Conservation (phyloP, 2,329 filamentous ascomycete genomes). For the Xylaria sp. region DNA sequence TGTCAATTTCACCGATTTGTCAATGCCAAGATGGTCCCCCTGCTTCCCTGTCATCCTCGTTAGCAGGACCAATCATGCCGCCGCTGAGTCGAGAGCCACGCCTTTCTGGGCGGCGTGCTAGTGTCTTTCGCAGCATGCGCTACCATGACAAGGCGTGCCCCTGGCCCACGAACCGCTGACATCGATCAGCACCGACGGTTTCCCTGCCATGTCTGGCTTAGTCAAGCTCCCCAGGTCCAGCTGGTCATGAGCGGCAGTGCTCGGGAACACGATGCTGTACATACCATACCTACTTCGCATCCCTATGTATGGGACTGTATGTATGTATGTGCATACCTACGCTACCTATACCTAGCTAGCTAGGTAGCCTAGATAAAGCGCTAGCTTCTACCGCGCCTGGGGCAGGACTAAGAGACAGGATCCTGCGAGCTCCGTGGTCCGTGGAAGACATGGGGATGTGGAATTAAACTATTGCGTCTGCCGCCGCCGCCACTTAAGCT, state of each 20-base stretch:
- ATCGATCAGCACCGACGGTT: slow-evolving; percentile 20
- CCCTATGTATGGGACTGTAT: not conserved
- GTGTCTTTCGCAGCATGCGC: too few species aligned
- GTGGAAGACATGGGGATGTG: slow-evolving; percentile 22
- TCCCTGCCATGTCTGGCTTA: slow-evolving; percentile 13
- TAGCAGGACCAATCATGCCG: slow-evolving; percentile 24
- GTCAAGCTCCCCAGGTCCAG: slow-evolving; percentile 20
- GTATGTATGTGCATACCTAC: not conserved
- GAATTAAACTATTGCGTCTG: slow-evolving; percentile 33
- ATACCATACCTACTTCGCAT: too few species aligned
- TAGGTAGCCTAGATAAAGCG: not conserved
- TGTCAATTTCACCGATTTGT: slow-evolving; percentile 37
- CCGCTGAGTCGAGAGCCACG: not conserved
- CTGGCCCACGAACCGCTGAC: slow-evolving; percentile 24
- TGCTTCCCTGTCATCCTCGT: slow-evolving; percentile 29
- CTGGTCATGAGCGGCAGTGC: slow-evolving; percentile 31
- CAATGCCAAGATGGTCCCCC: slow-evolving; percentile 22
- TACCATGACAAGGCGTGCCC: slow-evolving; percentile 29
- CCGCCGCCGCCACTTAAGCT: slow-evolving; percentile 28
- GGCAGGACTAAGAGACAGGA: slow-evolving; percentile 19
- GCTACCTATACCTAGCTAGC: not conserved
- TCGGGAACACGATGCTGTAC: slow-evolving; percentile 23
- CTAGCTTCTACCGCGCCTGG: slow-evolving; percentile 25
- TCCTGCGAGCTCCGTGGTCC: slow-evolving; percentile 23
- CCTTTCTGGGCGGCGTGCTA: not conserved